Conservation (phyloP, 2,329 filamentous ascomycete species). For the Alternaria ventricosa region DNA sequence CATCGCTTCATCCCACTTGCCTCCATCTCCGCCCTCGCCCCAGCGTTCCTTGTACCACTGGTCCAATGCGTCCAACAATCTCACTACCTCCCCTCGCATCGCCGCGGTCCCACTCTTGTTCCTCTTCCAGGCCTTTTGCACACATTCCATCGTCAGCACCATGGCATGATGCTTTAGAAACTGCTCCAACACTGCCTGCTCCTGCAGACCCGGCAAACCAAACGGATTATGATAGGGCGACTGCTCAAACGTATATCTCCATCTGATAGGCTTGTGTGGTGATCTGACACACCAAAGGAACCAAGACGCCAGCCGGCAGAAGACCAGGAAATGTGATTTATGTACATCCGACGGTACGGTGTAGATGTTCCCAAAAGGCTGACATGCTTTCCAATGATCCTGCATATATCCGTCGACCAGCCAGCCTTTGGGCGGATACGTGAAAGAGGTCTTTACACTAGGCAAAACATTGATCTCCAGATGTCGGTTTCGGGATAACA, state of each 20-base stretch:
- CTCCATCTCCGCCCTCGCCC: background rate
- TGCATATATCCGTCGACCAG: constrained; percentile 15
- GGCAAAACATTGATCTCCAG: constrained; percentile 19
- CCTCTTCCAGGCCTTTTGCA: constrained; percentile 13
- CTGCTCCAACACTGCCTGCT: background rate
- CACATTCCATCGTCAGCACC: constrained; percentile 8
- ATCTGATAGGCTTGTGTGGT: background rate
- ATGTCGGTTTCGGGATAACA: constrained; percentile 23
- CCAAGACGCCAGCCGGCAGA: constrained; percentile 28
- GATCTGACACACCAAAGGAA: constrained; percentile 5
- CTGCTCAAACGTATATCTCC: constrained; percentile 17
- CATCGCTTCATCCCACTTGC: constrained; percentile 7
- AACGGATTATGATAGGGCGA: constrained; percentile 5
- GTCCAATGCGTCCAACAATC: constrained; percentile 13
- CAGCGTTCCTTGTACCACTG: background rate
- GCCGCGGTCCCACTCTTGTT: background rate
- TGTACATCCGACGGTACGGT: background rate
- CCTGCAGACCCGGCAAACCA: background rate
- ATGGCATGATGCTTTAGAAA: constrained; percentile 6
- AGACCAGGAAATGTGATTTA: constrained; percentile 22
- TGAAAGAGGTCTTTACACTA: constrained; percentile 5
- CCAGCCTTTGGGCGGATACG: constrained; percentile 25
- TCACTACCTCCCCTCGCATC: constrained; percentile 8
- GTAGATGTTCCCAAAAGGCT: constrained; percentile 35
- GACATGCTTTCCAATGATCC: constrained; percentile 31